Conservation (phyloP, 2,329 filamentous ascomycete genomes). For the Microcera coccophila region DNA sequence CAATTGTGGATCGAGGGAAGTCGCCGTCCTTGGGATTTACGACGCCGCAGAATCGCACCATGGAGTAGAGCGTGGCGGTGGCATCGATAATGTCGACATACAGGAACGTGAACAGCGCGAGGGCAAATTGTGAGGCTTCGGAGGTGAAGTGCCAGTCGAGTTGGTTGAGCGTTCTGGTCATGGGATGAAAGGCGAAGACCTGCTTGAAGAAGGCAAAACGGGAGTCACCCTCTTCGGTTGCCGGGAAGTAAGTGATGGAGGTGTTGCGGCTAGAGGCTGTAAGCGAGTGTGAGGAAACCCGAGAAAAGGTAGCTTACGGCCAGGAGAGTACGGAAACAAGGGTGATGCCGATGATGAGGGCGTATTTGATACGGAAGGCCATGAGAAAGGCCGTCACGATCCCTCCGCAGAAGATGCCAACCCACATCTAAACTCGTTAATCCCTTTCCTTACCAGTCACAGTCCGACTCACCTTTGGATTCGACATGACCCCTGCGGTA, state of each 20-base stretch:
- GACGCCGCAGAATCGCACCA: conserved; percentile 69
- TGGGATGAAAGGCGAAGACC: conserved; percentile 68
- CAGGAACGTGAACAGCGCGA: conserved; percentile 72
- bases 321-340: conserved; percentile 71
- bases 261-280: conserved; percentile 54
- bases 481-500: conserved; percentile 65
- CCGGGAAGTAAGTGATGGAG: conserved; percentile 68
- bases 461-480: conserved; percentile 55
- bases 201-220: conserved; percentile 70
- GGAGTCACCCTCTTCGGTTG: conserved; percentile 59
- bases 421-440: conserved; percentile 66
- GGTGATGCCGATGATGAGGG: conserved; percentile 69
- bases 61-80: conserved; percentile 75
- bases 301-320: conserved; percentile 48
- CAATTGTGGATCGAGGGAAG: conserved; percentile 79
- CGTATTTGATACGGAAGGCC: conserved; percentile 71
- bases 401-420: conserved; percentile 77
- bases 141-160: conserved; percentile 62
- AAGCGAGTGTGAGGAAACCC: conserved; percentile 6
- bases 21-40: conserved; percentile 66
- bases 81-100: conserved; percentile 78
- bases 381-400: conserved; percentile 77
- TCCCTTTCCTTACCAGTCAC: not conserved
- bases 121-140: conserved; percentile 58
- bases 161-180: conserved; percentile 57